Percentiles rank a stretch among this genome's conserved stretches.
Conservation (phyloP, 176 grass and related monocot species). For the Areca catechu region DNA sequence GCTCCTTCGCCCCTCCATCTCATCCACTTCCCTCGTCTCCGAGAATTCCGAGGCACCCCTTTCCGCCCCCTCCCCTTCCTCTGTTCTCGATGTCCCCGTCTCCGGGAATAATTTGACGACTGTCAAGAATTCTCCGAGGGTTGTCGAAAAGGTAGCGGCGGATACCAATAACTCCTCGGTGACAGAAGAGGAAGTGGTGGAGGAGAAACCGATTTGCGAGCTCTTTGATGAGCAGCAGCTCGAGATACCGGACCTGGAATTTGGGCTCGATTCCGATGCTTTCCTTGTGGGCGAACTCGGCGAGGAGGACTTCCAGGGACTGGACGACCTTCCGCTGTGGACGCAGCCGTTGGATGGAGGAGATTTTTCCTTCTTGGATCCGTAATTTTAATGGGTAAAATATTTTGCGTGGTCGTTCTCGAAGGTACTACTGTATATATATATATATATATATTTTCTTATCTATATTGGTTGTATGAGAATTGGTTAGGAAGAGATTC, state of each 20-base stretch:
- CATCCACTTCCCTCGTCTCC: not conserved
- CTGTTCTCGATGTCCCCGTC: not conserved
- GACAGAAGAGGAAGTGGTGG: not conserved
- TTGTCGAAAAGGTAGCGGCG: not conserved
- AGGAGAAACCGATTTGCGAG: not conserved
- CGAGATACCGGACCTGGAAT: not conserved
- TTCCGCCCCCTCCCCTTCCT: conserved; percentile 1
- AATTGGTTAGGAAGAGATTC: no score
- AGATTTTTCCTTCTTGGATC: conserved; percentile 16
- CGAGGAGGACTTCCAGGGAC: conserved; percentile 4
- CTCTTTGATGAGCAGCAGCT: not conserved
- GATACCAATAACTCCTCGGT: no score
- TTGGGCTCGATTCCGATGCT: not conserved
- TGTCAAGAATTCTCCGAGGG: not conserved
- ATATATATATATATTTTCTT: no score
- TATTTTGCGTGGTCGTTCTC: no score
- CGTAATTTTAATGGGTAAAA: not conserved
- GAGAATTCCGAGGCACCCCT: not conserved
- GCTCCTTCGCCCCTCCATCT: not conserved
- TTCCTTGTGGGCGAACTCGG: conserved; percentile 8
- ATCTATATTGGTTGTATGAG: no score
- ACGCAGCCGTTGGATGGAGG: conserved; percentile 1
- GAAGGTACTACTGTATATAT: no score
- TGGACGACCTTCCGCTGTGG: conserved; percentile 5
- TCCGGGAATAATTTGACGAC: not conserved